phyloP scores from a whole-genome alignment of 2,329 filamentous ascomycete genomes.

The Ophiocordyceps camponoti-saundersi region DNA sequence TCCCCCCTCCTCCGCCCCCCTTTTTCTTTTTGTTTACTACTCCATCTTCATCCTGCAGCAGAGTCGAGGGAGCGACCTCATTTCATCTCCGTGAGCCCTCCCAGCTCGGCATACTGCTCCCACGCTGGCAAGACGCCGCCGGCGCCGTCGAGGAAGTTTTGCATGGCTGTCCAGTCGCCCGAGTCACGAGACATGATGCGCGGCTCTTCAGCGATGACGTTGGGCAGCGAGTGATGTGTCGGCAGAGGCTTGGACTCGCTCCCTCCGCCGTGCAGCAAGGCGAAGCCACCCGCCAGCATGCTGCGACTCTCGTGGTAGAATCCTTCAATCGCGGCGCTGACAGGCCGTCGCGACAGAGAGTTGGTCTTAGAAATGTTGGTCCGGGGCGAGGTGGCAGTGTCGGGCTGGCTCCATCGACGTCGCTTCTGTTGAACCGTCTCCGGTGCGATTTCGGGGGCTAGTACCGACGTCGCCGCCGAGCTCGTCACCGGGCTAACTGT shows the following conservation, averaged over 20 bases:
- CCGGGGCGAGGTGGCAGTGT: conserved; percentile 2
- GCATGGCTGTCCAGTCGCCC: conserved; percentile 19
- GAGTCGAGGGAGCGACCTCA: neutral
- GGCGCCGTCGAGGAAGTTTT: conserved; percentile 15
- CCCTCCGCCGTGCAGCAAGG: neutral
- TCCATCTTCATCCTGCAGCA: neutral
- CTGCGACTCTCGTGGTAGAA: conserved; percentile 6
- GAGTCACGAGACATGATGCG: conserved; percentile 11
- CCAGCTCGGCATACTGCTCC: conserved; percentile 29
- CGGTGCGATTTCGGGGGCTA: conserved; percentile 2
- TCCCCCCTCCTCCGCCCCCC: neutral
- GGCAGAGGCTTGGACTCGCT: conserved; percentile 4
- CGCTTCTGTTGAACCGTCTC: conserved; percentile 8
- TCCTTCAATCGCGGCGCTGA: conserved; percentile 12
- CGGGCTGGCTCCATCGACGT: conserved; percentile 11
- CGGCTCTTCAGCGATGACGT: conserved; percentile 11
- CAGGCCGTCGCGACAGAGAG: conserved; percentile 9
- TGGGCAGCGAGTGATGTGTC: conserved; percentile 2
- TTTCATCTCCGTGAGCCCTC: conserved; percentile 23
- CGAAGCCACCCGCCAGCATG: conserved; percentile 1
- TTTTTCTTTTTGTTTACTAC: neutral
- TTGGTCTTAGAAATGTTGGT: conserved; percentile 1
- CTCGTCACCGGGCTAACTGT: conserved; percentile 10
- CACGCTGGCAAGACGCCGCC: conserved; percentile 18
- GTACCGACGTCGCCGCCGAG: conserved; percentile 3